Evolutionary conservation across 495 filamentous ascomycete species (phyloP), one percentile per base, ranked within the genome.

Genomic region (Tetracladium setigerum): DNA sequence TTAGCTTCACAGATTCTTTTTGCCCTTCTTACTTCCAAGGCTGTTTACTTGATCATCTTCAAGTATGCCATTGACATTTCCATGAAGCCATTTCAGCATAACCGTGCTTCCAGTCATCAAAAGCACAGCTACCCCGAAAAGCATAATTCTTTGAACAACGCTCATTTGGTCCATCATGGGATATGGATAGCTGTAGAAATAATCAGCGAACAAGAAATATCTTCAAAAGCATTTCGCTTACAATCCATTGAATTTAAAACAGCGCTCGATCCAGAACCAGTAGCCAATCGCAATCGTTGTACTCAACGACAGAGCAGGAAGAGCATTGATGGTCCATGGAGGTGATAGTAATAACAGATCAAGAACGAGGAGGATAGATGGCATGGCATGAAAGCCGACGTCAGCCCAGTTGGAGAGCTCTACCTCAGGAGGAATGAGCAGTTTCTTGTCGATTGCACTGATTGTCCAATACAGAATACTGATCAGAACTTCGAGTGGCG

Each of bases 221-320:
- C 27, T 46, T 27, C 14, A 33, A 17, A 46, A 42, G 1, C 8
- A 38, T 16, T 32, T 16, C 5, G 61, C 76, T 59, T 61, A 83
- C 79, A 79, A 89, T 59, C 86, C 85, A 54, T 95, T 95, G 43
- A 76, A 66, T 14, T 66, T 54, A 55, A 81, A 87, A 67, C 87
- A 94, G 18, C 73, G 73, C 61, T 95, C 87, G 6, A 95, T 76
- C 89, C 89, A 95, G 47, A 82, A 75, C 87, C 87, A 95, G 63
- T 95, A 95, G 12, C 68, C 64, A 44, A 88, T 77, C 1, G 86
- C 87, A 47, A 94, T 67, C 14, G 58, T 54, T 27, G 71, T 69
- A 45, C 82, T 87, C 35, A 89, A 52, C 0, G 70, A 69, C 36
- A 89, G 66, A 0, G 83, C 75, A 3, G 79, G 74, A 0, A 82